These are phyloP conservation scores for Lipomyces yamanashiensis DNA, from an alignment of 805 yeast species.

Conservation along the genomic window DNA sequence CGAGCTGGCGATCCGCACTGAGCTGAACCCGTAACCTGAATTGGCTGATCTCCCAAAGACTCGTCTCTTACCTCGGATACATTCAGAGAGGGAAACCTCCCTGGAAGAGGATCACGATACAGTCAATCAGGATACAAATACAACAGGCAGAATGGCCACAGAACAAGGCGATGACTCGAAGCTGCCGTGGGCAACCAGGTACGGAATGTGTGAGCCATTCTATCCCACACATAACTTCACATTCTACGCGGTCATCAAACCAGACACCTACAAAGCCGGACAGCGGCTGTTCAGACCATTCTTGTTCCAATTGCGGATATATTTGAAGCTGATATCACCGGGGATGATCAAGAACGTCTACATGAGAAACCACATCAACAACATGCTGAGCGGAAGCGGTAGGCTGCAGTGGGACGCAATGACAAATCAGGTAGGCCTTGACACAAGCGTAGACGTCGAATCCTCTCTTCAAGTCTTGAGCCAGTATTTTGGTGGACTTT, in stretches of 20 bases:
- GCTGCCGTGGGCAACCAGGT: background rate
- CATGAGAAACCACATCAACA: background rate
- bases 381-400: background rate
- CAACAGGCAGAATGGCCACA: background rate
- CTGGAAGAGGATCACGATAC: background rate
- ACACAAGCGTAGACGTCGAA: background rate
- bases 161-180: background rate
- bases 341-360: background rate
- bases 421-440: background rate
- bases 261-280: background rate
- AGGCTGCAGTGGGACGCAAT: background rate
- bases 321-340: background rate
- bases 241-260: background rate
- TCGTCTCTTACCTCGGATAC: no score
- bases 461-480: background rate
- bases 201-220: slow-evolving; percentile 1
- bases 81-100: no score
- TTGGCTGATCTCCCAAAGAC: background rate
- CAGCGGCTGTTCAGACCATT: background rate
- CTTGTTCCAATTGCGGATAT: background rate
- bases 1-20: background rate
- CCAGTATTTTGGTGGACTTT: background rate
- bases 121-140: background rate
- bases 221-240: background rate
- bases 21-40: background rate